Conservation (phyloP, 768 basidiomycete genomes). For the Mrakia blollopis region DNA sequence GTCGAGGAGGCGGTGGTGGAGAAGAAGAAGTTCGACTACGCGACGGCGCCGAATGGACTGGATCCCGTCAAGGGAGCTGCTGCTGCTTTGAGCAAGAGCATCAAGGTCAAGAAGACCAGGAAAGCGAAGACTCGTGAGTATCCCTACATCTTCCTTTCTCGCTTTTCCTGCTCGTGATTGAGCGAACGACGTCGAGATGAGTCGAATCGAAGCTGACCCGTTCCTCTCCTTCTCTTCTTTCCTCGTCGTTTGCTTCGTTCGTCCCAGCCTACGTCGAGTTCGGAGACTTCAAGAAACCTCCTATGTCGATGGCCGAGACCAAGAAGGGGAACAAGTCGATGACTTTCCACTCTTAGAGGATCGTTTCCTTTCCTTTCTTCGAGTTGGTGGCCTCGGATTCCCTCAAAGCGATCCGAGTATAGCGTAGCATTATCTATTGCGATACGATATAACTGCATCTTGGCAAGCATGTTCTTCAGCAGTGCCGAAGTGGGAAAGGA, state of each 20-base stretch:
- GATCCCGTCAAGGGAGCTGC: conserved; percentile 39
- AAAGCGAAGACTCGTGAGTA: conserved; percentile 48
- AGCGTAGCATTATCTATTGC: no score
- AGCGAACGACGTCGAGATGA: background rate
- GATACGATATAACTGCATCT: no score
- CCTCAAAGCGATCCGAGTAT: no score
- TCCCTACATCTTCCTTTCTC: background rate
- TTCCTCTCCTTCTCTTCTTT: conserved; percentile 11
- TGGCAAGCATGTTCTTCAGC: no score
- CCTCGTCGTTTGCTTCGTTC: conserved; percentile 28
- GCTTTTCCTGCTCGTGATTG: no score
- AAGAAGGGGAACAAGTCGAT: conserved; percentile 42
- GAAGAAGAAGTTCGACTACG: conserved; percentile 31
- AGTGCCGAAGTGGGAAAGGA: no score
- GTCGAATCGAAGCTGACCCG: conserved; percentile 29
- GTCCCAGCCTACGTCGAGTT: conserved; percentile 27
- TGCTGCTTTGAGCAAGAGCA: conserved; percentile 35
- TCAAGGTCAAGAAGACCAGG: conserved; percentile 36
- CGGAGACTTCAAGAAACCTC: conserved; percentile 38
- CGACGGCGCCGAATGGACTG: conserved; percentile 33
- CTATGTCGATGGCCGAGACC: conserved; percentile 40
- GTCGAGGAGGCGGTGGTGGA: conserved; percentile 31
- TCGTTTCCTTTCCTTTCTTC: background rate
- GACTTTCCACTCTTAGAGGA: conserved; percentile 37
- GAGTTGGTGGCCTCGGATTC: background rate